Evolutionary conservation across 768 basidiomycete genomes (phyloP).

Genomic region (Fibroporia radiculosa): DNA sequence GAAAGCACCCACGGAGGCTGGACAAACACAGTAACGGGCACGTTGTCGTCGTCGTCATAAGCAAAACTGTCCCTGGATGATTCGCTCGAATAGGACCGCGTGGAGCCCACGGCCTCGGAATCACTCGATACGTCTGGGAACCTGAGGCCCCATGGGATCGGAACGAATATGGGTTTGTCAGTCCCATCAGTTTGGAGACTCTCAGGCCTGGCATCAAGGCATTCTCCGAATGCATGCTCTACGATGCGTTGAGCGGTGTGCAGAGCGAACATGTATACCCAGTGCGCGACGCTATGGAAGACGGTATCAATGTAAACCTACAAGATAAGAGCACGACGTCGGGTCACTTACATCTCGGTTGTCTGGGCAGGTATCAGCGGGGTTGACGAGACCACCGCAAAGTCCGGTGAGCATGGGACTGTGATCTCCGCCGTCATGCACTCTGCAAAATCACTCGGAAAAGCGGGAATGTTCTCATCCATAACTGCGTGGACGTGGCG

Average conservation of each 20-base stretch:
- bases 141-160: slow-evolving; percentile 19
- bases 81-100: too few species aligned
- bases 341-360: slow-evolving; percentile 4
- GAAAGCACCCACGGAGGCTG: slow-evolving; percentile 35
- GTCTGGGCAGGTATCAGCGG: slow-evolving; percentile 29
- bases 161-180: slow-evolving; percentile 17
- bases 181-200: slow-evolving; percentile 15
- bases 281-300: slow-evolving; percentile 36
- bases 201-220: slow-evolving; percentile 24
- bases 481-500: too few species aligned
- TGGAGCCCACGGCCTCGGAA: too few species aligned
- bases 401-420: slow-evolving; percentile 29
- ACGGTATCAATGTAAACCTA: slow-evolving; percentile 7
- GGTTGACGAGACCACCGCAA: slow-evolving; percentile 21
- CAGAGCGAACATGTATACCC: slow-evolving; percentile 45
- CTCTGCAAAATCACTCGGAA: not conserved
- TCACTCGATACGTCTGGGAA: not conserved
- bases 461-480: not conserved
- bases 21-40: slow-evolving; percentile 20
- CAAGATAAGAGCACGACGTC: not conserved
- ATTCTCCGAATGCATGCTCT: slow-evolving; percentile 24
- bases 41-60: too few species aligned
- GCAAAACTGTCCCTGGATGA: too few species aligned
- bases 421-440: slow-evolving; percentile 2
- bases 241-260: slow-evolving; percentile 39